Conservation (phyloP, 1,284 basidiomycete genomes). For the Leucoagaricus sp. region DNA sequence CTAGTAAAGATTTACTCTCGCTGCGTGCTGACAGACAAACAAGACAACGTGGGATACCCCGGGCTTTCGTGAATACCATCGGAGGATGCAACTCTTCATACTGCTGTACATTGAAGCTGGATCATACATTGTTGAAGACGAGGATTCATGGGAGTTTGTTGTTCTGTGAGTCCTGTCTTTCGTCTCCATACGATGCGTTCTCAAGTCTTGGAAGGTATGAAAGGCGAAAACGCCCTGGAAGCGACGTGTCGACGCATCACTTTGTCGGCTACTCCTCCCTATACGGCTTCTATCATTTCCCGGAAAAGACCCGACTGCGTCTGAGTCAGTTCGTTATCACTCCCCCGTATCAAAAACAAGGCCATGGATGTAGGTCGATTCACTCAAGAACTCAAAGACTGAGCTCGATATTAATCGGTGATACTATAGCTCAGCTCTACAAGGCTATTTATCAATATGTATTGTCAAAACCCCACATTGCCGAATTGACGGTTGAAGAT, state of each 20-base stretch:
- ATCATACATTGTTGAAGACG: constrained; percentile 89
- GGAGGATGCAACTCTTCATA: constrained; percentile 94
- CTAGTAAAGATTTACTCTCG: too few relatives aligned
- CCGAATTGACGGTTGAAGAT: constrained; percentile 95
- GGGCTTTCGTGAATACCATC: constrained; percentile 91
- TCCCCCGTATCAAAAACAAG: constrained; percentile 87
- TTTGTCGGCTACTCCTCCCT: constrained; percentile 91
- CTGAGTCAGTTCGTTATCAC: constrained; percentile 95
- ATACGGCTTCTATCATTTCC: constrained; percentile 93
- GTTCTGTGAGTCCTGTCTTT: constrained; percentile 57
- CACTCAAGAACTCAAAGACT: neutral
- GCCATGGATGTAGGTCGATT: constrained; percentile 81
- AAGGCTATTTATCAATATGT: constrained; percentile 83
- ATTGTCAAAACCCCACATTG: constrained; percentile 64
- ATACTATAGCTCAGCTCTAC: constrained; percentile 78
- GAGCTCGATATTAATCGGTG: neutral
- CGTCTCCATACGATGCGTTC: neutral
- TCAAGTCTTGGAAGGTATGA: constrained; percentile 67
- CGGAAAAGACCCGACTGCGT: constrained; percentile 82
- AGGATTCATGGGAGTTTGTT: constrained; percentile 88
- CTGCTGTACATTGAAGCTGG: constrained; percentile 95
- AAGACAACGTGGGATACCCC: constrained; percentile 85
- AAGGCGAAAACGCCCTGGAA: constrained; percentile 65
- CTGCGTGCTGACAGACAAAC: constrained; percentile 4
- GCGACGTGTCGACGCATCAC: constrained; percentile 71